Evolutionary conservation across 1,139 yeast genomes (phyloP), one percentile per base, ranked within the genome.

Genomic region (Williopsis jadinii): DNA sequence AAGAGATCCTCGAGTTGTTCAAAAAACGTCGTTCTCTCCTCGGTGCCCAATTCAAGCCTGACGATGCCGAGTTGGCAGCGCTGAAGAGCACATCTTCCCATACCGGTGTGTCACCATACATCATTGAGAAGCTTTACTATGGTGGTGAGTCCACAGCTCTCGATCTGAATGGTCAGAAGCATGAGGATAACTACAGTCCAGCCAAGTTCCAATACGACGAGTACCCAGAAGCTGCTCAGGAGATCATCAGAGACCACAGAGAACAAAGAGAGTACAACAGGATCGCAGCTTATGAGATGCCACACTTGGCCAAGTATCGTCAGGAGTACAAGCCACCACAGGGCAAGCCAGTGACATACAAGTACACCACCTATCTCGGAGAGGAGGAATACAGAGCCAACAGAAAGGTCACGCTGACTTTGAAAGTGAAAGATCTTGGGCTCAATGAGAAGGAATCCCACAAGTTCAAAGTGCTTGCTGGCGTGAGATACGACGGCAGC

Each of bases 201-300:
- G 35, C 19, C 24, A 47, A 49, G 28, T 53, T 52, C 39, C 46
- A 48, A 33, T 53, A 41, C 51, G 84, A 78, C 54, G 85, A 80
- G 54, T 66, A 77, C 49, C 80, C 85, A 24, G 67, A 80, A 8
- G 64, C 67, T 26, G 84, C 84, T 3, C 84, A 78, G 52, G 68
- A 74, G 46, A 68, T 75, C 49, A 72, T 80, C 34, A 73, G 76
- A 43, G 81, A 76, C 51, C 84, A 79, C 54, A 70, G 87, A 48
- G 76, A 71, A 45, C 76, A 73, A 52, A 68, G 85, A 55, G 71
- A 75, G 43, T 77, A 83, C 56, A 82, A 81, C 55, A 74, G 97
- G 55, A 70, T 86, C 32, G 84, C 94, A 29, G 97, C 97, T 0
- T 92, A 82, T 64, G 97, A 90, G 61, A 73, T 90, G 70, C 98